These are phyloP conservation scores for Penicillium nucicola DNA, from an alignment of 495 filamentous ascomycete genomes.

Conservation along the genomic window DNA sequence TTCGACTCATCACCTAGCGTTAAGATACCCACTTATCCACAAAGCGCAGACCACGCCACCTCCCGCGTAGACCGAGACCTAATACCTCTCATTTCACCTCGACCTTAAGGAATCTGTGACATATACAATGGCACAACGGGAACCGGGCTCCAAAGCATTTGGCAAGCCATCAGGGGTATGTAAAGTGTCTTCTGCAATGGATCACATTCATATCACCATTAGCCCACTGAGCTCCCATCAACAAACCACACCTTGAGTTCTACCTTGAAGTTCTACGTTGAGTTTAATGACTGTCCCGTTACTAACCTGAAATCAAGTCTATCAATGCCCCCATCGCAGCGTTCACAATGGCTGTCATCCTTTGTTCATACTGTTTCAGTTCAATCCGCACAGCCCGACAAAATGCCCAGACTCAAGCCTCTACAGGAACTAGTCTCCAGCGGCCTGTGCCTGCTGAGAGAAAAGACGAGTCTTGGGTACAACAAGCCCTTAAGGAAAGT, in stretches of 20 bases:
- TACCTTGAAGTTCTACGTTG: neutral
- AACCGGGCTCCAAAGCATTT: constrained; percentile 11
- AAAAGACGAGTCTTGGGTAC: constrained; percentile 33
- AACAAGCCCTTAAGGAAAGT: constrained; percentile 37
- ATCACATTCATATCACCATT: neutral
- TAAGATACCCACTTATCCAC: too few species aligned
- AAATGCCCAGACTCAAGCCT: constrained; percentile 23
- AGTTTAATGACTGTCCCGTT: neutral
- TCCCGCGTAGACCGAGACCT: neutral
- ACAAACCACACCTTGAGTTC: neutral
- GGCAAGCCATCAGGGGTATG: constrained; percentile 22
- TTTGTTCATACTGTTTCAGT: constrained; percentile 47
- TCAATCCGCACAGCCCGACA: constrained; percentile 46
- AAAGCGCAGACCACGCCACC: too few species aligned
- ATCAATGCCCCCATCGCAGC: constrained; percentile 48
- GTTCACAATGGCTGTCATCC: constrained; percentile 48
- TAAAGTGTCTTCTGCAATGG: neutral
- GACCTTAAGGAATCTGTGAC: neutral
- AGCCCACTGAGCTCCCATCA: neutral
- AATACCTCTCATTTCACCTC: neutral
- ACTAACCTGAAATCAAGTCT: constrained; percentile 25
- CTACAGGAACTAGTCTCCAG: neutral
- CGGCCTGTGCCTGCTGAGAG: constrained; percentile 2
- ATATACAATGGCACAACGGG: constrained; percentile 11
- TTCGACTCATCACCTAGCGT: too few species aligned